Evolutionary conservation across 108 stramenopile genomes (phyloP), one percentile per base, ranked within the genome.

Genomic region (Cyclotella choctawhatcheeana): DNA sequence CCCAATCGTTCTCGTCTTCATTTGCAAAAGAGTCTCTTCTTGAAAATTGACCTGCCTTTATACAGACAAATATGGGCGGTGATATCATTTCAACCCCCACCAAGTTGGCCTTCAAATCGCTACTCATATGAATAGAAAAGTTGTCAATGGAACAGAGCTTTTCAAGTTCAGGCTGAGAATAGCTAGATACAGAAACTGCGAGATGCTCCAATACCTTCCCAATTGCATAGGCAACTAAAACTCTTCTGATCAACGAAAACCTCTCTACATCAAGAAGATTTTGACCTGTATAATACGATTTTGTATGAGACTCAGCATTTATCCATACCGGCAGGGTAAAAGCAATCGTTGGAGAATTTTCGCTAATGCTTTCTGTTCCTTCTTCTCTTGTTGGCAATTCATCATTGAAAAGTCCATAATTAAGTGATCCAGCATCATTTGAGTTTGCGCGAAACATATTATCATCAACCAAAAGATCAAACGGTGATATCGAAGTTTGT

Each of bases 201-300:
- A 44, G 13, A 17, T 66, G 65, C 34, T 56, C 13, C 12, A 68
- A 24, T n/a, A 68, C 21, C 40, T 68, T 44, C 2, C 50, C 54
- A n/a, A 56, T n/a, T 25, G 54, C 67, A 20, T 56, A 68, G 1
- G 67, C 67, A 10, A 68, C 54, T 16, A 54, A 32, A n/a, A 27
- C 33, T 55, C 56, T 68, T 5, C 37, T 22, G 5, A 68, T 0
- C 12, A 56, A 43, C 40, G 40, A 37, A 5, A 7, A 35, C 21
- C 21, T 52, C n/a, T 52, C 37, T 40, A 12, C 6, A 40, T 12
- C 12, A 12, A 10, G 12, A 40, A 40, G 37, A 40, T 12, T 12
- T 40, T 40, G 37, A 12, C 12, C 37, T 40, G 12, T 10, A 6
- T 10, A 12, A 12, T 40, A 12, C 8, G 37, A 10, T 40, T 40